Percentiles rank a stretch among this genome's conserved stretches.
Conservation (phyloP, 2,329 filamentous ascomycete species). For the Colletotrichum sp. region DNA sequence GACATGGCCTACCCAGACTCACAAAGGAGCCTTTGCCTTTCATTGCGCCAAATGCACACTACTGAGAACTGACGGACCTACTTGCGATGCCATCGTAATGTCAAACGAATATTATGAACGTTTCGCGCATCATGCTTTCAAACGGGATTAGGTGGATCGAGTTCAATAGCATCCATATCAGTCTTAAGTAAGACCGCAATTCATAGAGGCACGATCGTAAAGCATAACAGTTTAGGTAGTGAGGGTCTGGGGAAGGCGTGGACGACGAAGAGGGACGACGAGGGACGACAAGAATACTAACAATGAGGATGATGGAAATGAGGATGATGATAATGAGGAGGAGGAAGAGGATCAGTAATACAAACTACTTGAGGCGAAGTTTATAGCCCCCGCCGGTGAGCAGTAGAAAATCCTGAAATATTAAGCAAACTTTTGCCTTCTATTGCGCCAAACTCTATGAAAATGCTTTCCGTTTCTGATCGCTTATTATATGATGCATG, state of each 20-base stretch:
- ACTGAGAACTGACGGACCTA: background rate
- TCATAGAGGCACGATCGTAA: background rate
- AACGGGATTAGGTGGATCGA: background rate
- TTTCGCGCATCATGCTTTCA: background rate
- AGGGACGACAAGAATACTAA: background rate
- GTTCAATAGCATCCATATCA: background rate
- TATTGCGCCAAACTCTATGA: background rate
- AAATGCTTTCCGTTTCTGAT: background rate
- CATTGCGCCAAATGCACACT: background rate
- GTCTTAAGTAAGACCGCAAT: background rate
- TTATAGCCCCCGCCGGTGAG: no score
- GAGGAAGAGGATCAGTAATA: background rate
- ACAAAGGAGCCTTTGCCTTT: background rate
- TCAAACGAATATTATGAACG: background rate
- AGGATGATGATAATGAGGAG: background rate
- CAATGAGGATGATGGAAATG: background rate
- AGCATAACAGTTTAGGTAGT: background rate
- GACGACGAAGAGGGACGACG: background rate
- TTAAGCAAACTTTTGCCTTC: background rate
- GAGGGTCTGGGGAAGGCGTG: background rate
- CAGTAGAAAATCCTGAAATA: background rate
- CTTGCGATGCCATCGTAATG: background rate
- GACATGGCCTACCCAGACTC: background rate
- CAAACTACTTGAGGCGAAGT: background rate
- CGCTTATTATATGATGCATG: background rate